phyloP scores from a whole-genome alignment of 2,329 filamentous ascomycete species.

The Cercospora sp. region DNA sequence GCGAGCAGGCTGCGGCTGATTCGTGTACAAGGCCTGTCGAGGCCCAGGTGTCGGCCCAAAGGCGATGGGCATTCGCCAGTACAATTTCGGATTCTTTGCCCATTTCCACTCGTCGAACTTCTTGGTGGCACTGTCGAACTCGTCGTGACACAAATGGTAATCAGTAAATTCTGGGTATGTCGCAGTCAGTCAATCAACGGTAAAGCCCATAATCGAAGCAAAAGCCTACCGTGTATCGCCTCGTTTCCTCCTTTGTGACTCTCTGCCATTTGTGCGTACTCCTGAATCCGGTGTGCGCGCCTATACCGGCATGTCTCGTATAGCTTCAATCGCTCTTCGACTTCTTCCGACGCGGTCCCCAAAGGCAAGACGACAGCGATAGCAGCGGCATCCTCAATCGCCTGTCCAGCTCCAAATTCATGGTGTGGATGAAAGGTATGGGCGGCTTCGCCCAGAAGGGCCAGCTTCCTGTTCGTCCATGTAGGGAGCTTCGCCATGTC shows the following conservation, averaged over 20 bases:
- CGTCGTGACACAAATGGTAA: slow-evolving; percentile 49
- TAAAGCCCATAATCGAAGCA: background rate
- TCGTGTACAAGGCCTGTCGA: slow-evolving; percentile 38
- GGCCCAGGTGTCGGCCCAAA: slow-evolving; percentile 47
- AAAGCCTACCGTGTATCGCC: background rate
- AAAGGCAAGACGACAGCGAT: slow-evolving; percentile 58
- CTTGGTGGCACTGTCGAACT: slow-evolving; percentile 57
- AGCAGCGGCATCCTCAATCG: slow-evolving; percentile 67
- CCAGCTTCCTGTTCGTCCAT: slow-evolving; percentile 58
- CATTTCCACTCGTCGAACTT: slow-evolving; percentile 54
- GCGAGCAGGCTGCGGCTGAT: background rate
- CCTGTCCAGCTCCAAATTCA: slow-evolving; percentile 62
- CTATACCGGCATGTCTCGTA: slow-evolving; percentile 60
- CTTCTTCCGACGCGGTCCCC: slow-evolving; percentile 48
- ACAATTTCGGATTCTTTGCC: slow-evolving; percentile 44
- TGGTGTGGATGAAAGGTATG: slow-evolving; percentile 66
- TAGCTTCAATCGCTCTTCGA: slow-evolving; percentile 58
- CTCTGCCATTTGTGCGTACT: background rate
- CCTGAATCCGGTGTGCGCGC: slow-evolving; percentile 45
- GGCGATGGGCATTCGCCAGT: slow-evolving; percentile 47
- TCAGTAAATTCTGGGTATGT: slow-evolving; percentile 24
- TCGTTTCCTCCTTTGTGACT: background rate
- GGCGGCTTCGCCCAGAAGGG: slow-evolving; percentile 65
- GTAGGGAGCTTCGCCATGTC: slow-evolving; percentile 62
- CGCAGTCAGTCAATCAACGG: background rate